These are phyloP conservation scores for Flaveria trinervia DNA, from an alignment of 129 eudicot genomes.

Conservation along the genomic window DNA sequence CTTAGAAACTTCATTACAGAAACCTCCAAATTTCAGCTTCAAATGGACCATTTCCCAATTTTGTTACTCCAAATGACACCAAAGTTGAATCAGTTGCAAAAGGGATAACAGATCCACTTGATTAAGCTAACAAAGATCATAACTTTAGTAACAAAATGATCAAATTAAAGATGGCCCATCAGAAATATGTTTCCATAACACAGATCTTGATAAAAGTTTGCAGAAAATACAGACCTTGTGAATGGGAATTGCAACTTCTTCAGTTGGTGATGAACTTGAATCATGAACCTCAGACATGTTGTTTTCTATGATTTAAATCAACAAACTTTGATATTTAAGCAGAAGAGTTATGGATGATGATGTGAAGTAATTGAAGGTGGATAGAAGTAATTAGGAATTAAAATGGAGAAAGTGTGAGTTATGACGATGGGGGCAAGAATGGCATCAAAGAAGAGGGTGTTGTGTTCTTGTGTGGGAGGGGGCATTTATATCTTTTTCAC, in stretches of 20 bases:
- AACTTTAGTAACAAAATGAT: slow-evolving; percentile 27
- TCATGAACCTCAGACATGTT: slow-evolving; percentile 36
- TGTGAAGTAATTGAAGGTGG: not conserved
- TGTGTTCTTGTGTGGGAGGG: slow-evolving; percentile 10
- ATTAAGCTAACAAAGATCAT: slow-evolving; percentile 15
- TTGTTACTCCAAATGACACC: slow-evolving; percentile 8
- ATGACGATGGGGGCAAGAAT: slow-evolving; percentile 27
- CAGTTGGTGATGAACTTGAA: slow-evolving; percentile 29
- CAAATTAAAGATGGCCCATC: slow-evolving; percentile 23
- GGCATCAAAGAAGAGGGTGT: slow-evolving; percentile 21
- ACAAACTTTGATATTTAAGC: slow-evolving; percentile 13
- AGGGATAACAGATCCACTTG: slow-evolving; percentile 23
- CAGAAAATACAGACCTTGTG: slow-evolving; percentile 21
- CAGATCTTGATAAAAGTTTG: not conserved
- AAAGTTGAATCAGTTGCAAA: slow-evolving; percentile 18
- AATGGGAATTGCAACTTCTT: slow-evolving; percentile 26
- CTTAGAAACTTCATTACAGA: slow-evolving; percentile 4
- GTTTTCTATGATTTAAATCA: not conserved
- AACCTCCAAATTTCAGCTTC: slow-evolving; percentile 15
- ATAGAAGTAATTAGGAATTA: slow-evolving; percentile 10
- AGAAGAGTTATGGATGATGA: not conserved
- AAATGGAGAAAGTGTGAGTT: slow-evolving; percentile 20
- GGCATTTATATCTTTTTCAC: slow-evolving; percentile 5
- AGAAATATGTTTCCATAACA: slow-evolving; percentile 17
- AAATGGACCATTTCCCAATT: not conserved